Evolutionary conservation across 2,329 filamentous ascomycete species (phyloP).

Genomic region (Alternaria longipes): DNA sequence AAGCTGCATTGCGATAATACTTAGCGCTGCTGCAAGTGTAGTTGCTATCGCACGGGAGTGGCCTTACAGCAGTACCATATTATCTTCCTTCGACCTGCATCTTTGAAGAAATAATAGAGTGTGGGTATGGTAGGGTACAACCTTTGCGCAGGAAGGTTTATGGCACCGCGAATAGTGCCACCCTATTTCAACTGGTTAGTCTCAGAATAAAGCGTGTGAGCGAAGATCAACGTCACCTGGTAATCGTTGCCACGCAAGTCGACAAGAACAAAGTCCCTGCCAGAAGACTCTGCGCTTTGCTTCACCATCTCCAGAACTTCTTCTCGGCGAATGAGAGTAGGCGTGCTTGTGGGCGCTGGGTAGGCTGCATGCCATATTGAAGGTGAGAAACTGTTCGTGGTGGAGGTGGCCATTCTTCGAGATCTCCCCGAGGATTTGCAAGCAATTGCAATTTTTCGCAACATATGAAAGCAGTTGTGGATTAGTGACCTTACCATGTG

Average conservation of each 20-base stretch:
- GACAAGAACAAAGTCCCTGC: constrained; percentile 42
- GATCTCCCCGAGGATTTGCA: neutral
- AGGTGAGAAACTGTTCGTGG: neutral
- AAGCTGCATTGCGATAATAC: constrained; percentile 53
- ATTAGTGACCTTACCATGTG: neutral
- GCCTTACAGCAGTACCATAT: constrained; percentile 66
- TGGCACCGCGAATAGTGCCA: constrained; percentile 66
- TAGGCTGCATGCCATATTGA: constrained; percentile 28
- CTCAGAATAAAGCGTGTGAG: neutral
- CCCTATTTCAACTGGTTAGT: constrained; percentile 56
- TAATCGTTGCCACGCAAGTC: constrained; percentile 65
- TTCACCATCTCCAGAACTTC: constrained; percentile 21
- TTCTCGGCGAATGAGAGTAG: constrained; percentile 15
- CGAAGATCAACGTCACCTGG: constrained; percentile 48
- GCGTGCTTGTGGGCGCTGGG: constrained; percentile 16
- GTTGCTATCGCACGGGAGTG: neutral
- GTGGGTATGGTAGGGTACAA: constrained; percentile 62
- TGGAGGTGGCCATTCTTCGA: neutral
- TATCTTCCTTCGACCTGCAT: constrained; percentile 59
- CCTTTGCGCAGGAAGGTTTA: constrained; percentile 67
- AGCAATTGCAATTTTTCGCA: neutral
- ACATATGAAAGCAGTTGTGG: neutral
- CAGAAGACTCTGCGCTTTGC: neutral
- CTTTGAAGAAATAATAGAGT: constrained; percentile 61
- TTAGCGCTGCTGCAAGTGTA: neutral